Conservation (phyloP, 805 yeast species). For the Yamadazyma sp. region DNA sequence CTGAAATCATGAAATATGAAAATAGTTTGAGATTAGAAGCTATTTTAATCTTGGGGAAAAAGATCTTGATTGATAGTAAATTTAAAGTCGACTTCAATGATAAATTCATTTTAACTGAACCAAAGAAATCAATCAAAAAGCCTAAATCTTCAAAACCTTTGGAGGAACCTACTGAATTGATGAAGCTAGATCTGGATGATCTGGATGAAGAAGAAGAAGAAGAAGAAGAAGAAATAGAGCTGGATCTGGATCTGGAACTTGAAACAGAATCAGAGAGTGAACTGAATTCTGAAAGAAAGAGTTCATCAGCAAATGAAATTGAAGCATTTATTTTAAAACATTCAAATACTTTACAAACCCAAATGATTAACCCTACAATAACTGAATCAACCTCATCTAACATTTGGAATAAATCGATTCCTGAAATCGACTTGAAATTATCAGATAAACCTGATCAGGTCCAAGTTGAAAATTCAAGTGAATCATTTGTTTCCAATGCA, state of each 20-base stretch:
- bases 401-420: constrained; percentile 2
- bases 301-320: constrained; percentile 32
- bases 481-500: background rate
- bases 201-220: constrained; percentile 5
- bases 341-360: constrained; percentile 23
- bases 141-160: no score
- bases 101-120: background rate
- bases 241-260: no score
- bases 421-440: background rate
- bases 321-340: constrained; percentile 34
- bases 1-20: constrained; percentile 21
- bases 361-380: constrained; percentile 3
- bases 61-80: constrained; percentile 1
- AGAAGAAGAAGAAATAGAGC: constrained; percentile 4
- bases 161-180: background rate
- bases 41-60: constrained; percentile 14
- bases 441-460: background rate
- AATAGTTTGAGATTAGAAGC: constrained; percentile 26
- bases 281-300: constrained; percentile 1
- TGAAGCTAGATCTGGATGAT: background rate
- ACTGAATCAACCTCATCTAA: constrained; percentile 3
- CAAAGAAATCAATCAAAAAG: background rate
- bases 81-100: constrained; percentile 5
- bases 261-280: constrained; percentile 3
- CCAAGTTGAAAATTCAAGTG: constrained; percentile 1